Evolutionary conservation across 257 asterid genomes (phyloP), one percentile per base, ranked within the genome.

Genomic region (Plantago elongata): DNA sequence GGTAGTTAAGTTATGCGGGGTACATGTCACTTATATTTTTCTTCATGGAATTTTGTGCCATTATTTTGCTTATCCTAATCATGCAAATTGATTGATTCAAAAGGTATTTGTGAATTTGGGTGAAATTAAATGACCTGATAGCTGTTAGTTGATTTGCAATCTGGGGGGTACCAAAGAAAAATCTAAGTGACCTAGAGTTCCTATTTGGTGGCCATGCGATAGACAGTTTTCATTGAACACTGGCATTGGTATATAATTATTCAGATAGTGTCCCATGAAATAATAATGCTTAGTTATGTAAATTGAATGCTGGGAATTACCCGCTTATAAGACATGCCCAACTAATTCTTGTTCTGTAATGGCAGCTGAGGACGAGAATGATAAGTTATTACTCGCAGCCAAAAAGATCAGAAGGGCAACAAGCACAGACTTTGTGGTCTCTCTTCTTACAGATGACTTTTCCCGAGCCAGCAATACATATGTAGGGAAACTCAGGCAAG

Each of bases 381-480:
- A 88, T 60, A 90, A 90, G 72, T 72, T 90, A 66, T 62, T 90
- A 73, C 57, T 90, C 69, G 91, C 91, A 4, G 96, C 98, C 43
- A 90, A 86, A 74, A 85, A 70, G 81, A 69, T 79, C 59, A 78
- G 95, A 78, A 77, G 91, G 83, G 84, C 96, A 51, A 76, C 96
- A 10, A 85, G 95, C 83, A 90, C 94, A 1, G 91, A 88, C 60
- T 90, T 90, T 15, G 72, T 90, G 48, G 74, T 88, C 65, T 90
- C 98, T n/a, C 78, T 88, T 75, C 94, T 85, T 55, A 83, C 85
- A 0, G 94, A 82, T 54, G 95, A 85, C 57, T 90, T 88, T 75
- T 90, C 95, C 65, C 86, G 94, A 63, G 95, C 90, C 76, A 88
- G 98, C 94, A 84, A 76, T 73, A 75, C 89, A 44, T 85, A 85